Evolutionary conservation across 1,139 yeast genomes (phyloP), one percentile per base, ranked within the genome.

Genomic region (Yamadazyma songkhlaensis): DNA sequence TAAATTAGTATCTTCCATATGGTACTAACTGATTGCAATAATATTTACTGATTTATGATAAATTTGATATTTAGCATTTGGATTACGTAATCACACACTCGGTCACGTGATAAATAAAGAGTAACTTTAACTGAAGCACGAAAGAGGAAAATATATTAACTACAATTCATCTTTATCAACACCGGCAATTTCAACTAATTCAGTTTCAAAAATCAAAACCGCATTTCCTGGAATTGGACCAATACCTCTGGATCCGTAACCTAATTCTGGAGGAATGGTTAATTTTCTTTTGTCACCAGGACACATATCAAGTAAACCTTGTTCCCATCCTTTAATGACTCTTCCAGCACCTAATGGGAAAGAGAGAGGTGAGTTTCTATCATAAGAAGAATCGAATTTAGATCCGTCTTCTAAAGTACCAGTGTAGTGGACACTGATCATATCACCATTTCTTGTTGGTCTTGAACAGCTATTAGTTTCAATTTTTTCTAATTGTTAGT

Each of bases 251-350:
- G 67, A 62, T 38, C 97, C 97, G 50, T 88, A 88, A 7, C 80
- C 96, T 54, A 86, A 63, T 33, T 74, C 72, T 9, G 92, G 74
- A 34, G 96, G 95, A 55, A 89, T 86, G 29, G 79, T 76, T 51
- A 88, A 71, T 50, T 76, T 79, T 55, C 96, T 78, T 65, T 81
- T 75, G 60, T 88, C 96, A 35, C 96, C 96, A 57, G 85, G 72
- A 62, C 96, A 88, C 92, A 86, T 85, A 37, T 81, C 67, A 32
- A 55, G 49, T 38, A 87, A 67, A 31, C 96, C 96, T 60, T 83
- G 79, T 47, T 88, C 96, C 96, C 96, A 88, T 44, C 96, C 96
- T 48, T 72, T 59, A 54, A 88, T 87, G 33, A 88, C 96, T 54
- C 77, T 82, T 13, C 92, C 90, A 25, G 66, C 62, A 34, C 96